These are phyloP conservation scores for Boletus hoseneyae DNA, from an alignment of 1,284 basidiomycete genomes.

Conservation along the genomic window DNA sequence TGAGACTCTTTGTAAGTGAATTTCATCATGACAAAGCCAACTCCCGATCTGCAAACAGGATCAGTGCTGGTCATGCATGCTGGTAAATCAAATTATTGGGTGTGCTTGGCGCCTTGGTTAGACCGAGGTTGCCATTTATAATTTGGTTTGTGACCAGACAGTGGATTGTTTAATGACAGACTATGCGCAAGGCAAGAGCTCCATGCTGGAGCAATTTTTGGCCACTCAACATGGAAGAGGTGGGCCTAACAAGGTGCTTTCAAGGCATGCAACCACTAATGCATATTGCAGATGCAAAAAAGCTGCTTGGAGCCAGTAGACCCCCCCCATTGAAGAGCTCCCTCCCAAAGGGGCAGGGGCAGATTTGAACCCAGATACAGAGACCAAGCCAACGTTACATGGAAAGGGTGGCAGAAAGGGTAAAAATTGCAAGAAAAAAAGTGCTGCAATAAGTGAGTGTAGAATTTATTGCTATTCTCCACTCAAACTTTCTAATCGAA, in stretches of 20 bases:
- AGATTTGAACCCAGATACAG: background rate
- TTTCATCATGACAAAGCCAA: too few species aligned
- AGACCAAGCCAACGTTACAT: background rate
- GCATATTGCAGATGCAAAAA: background rate
- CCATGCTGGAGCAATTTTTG: conserved; percentile 11
- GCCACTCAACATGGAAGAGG: conserved; percentile 1
- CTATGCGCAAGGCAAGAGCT: conserved; percentile 6
- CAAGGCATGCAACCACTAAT: background rate
- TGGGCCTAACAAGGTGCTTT: background rate
- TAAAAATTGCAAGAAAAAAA: background rate
- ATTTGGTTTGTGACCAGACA: conserved; percentile 10
- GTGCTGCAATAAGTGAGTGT: background rate
- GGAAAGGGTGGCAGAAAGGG: background rate
- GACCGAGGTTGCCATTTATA: conserved; percentile 8
- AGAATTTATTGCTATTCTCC: too few species aligned
- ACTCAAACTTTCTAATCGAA: too few species aligned
- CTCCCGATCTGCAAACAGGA: background rate
- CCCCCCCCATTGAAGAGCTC: background rate
- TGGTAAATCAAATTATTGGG: conserved; percentile 12
- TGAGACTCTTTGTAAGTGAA: conserved; percentile 11
- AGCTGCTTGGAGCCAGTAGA: background rate
- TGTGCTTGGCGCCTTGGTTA: conserved; percentile 12
- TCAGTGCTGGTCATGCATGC: conserved; percentile 12
- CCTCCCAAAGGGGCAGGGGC: background rate
- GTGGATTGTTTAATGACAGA: conserved; percentile 14